phyloP scores from a whole-genome alignment of 1,284 basidiomycete genomes.

The Ceratorhiza oryzae-sativae region DNA sequence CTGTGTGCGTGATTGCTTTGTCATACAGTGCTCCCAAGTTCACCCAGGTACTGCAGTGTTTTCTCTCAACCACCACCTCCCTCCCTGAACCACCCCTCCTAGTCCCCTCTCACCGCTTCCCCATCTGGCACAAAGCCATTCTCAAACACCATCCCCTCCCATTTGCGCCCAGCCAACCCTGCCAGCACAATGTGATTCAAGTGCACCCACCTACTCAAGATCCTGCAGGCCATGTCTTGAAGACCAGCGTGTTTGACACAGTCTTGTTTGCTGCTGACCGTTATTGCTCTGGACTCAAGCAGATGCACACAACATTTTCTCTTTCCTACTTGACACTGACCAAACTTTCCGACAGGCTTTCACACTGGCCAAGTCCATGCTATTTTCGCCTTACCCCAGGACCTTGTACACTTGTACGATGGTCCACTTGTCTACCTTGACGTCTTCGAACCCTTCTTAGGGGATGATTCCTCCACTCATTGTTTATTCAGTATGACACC shows the following conservation, averaged over 20 bases:
- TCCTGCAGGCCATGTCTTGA: not conserved
- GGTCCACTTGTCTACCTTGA: conserved; percentile 24
- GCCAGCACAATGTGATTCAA: conserved; percentile 10
- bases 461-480: not conserved
- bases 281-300: no score
- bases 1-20: not conserved
- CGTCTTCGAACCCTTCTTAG: not conserved
- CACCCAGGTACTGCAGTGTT: not conserved
- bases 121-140: conserved; percentile 20
- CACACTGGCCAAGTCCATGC: conserved; percentile 2
- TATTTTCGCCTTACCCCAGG: conserved; percentile 4
- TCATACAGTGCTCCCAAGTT: conserved; percentile 18
- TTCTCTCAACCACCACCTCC: not conserved
- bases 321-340: no score
- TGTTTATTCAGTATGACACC: not conserved
- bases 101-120: conserved; percentile 18
- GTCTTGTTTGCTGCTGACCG: not conserved
- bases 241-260: conserved; percentile 2
- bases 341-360: not conserved
- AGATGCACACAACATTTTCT: no score
- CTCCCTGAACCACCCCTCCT: not conserved
- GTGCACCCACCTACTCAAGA: not conserved
- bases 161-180: not conserved
- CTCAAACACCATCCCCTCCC: not conserved
- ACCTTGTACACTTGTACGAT: not conserved